phyloP scores from a whole-genome alignment of 169 alveolate genomes.

The Cryptosporidium andersoni region DNA sequence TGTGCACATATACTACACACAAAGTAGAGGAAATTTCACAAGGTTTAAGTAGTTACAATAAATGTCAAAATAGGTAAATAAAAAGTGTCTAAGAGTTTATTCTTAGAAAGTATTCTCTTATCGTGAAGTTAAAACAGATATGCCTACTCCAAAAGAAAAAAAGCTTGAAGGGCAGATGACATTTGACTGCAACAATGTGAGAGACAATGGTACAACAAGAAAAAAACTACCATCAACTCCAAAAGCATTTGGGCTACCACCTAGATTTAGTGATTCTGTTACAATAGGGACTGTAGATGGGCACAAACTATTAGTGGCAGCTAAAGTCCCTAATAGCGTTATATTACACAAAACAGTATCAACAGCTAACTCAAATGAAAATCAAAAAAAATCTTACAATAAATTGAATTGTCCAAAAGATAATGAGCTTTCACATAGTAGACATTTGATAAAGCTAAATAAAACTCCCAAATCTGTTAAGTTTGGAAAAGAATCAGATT shows the following conservation, averaged over 20 bases:
- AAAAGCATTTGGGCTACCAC: slow-evolving; percentile 70
- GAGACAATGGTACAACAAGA: slow-evolving; percentile 4
- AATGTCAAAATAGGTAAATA: too few relatives aligned
- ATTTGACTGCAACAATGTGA: slow-evolving; percentile 5
- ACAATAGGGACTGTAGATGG: slow-evolving; percentile 43
- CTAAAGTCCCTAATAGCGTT: slow-evolving; percentile 10
- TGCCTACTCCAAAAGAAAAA: slow-evolving; percentile 61
- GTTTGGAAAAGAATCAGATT: neutral
- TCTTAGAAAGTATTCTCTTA: neutral
- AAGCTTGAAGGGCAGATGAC: slow-evolving; percentile 13
- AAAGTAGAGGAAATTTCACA: too few relatives aligned
- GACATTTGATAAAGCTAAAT: too few relatives aligned
- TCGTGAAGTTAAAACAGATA: neutral
- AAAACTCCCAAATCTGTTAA: neutral
- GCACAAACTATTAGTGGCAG: slow-evolving; percentile 34
- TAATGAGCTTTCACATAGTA: too few relatives aligned
- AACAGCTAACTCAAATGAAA: neutral
- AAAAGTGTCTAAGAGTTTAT: neutral
- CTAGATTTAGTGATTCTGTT: slow-evolving; percentile 48
- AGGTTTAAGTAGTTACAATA: too few relatives aligned
- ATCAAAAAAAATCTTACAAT: neutral
- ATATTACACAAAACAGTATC: neutral
- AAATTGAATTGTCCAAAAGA: neutral
- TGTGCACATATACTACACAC: too few relatives aligned
- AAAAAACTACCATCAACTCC: neutral